Base-by-base conservation (phyloP, 495 filamentous ascomycete species). In the Aspergillus diversus region DNA sequence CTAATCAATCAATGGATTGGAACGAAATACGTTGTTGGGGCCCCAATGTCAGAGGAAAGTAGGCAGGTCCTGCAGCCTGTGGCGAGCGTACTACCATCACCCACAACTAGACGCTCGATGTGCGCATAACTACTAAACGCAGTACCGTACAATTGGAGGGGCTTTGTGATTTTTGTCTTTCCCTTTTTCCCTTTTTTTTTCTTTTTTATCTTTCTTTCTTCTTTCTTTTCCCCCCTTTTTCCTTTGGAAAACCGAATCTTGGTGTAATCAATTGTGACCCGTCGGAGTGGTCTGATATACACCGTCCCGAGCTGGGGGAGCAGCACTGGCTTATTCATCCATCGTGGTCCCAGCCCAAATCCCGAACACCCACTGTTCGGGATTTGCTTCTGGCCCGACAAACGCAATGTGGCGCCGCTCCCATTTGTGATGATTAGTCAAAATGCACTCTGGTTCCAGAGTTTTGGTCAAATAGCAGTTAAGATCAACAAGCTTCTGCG, bases 201-300 rank as follows among this genome's bases (percentile, higher is more conserved):
- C 21, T 27, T 27, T 27, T 27, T 27, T 27, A 1, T 27, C 21
- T 27, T 27, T 27, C 21, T 27, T 27, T 27, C 21, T 27, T 27
- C 2, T 2, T 27, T 27, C 21, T 27, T 27, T 27, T 27, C 21
- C 21, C 21, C 21, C 21, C 21, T 27, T 27, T 27, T 27, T 27
- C 21, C 21, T 27, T 27, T 27, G 21, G 21, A 2, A 27, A 27
- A 27, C 21, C 21, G 21, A 27, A 27, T 27, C 47, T 50, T 21
- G 47, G 47, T 13, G 33, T 37, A 55, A 39, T 37, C 13, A 37
- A 60, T 59, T 47, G 35, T 47, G 42, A 32, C 58, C 59, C 59
- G 33, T 55, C 49, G 52, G 37, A 61, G 63, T 71, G 63, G 66
- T 68, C 63, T 68, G 69, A 71, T 66, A 66, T 66, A 62, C 54